phyloP scores from a whole-genome alignment of 306 rosid genomes.

The Cucurbita moschata region DNA sequence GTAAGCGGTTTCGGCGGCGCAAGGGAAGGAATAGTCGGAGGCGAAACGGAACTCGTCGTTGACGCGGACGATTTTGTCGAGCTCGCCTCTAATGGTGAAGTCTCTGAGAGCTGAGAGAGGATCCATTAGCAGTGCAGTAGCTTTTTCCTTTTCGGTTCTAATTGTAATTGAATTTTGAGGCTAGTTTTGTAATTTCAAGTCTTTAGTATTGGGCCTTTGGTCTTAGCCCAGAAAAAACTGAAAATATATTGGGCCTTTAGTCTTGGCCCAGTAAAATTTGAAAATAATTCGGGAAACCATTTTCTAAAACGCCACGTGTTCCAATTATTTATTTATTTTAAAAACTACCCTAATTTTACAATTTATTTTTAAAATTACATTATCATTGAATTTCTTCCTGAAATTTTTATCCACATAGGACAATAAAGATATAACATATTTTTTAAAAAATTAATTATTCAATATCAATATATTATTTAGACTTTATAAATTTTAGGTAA shows the following conservation, averaged over 20 bases:
- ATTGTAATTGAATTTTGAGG: not conserved
- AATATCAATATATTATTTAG: too few relatives aligned
- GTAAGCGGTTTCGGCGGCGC: constrained; percentile 60
- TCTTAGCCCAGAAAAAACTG: not conserved
- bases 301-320: too few relatives aligned
- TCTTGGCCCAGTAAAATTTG: not conserved
- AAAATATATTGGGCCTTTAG: not conserved
- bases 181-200: not conserved
- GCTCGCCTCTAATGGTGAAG: constrained; percentile 74
- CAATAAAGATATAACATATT: too few relatives aligned
- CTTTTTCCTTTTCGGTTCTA: not conserved
- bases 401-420: too few relatives aligned
- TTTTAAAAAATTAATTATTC: too few relatives aligned
- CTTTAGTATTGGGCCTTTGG: not conserved
- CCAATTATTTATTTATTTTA: too few relatives aligned
- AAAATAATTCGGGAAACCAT: too few relatives aligned
- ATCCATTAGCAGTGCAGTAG: constrained; percentile 29
- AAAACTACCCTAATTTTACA: too few relatives aligned
- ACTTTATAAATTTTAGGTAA: too few relatives aligned
- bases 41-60: constrained; percentile 75
- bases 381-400: too few relatives aligned
- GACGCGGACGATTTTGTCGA: constrained; percentile 46
- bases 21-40: constrained; percentile 58
- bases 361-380: too few relatives aligned
- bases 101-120: constrained; percentile 90